These are phyloP conservation scores for Aspergillus heteromorphus DNA, from an alignment of 495 filamentous ascomycete genomes.

Conservation along the genomic window DNA sequence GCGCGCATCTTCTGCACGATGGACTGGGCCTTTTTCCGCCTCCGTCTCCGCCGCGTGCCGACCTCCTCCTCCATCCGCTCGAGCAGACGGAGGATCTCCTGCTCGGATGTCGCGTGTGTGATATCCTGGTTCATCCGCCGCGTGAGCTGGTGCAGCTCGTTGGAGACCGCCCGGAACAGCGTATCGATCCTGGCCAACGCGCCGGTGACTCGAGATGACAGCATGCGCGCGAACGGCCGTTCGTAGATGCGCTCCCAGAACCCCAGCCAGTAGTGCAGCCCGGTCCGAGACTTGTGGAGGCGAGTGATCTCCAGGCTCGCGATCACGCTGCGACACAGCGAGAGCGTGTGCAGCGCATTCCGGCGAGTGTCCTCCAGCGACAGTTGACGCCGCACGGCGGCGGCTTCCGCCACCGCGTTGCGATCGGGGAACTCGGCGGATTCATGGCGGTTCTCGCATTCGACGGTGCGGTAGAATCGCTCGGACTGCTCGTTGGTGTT, in stretches of 20 bases:
- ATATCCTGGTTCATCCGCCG: slow-evolving; percentile 12
- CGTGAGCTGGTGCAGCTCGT: slow-evolving; percentile 17
- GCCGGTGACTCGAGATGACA: slow-evolving; percentile 8
- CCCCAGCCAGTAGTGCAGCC: slow-evolving; percentile 17
- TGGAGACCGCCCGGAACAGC: slow-evolving; percentile 18
- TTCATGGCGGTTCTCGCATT: neutral
- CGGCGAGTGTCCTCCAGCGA: slow-evolving; percentile 12
- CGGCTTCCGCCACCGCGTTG: neutral
- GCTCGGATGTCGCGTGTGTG: slow-evolving; percentile 9
- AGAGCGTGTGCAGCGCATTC: slow-evolving; percentile 16
- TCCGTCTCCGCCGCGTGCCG: slow-evolving; percentile 8
- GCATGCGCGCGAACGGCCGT: slow-evolving; percentile 6
- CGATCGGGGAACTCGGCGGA: neutral
- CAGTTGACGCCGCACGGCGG: neutral
- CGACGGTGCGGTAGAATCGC: slow-evolving; percentile 11
- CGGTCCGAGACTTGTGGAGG: slow-evolving; percentile 21
- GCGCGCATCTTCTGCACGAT: slow-evolving; percentile 16
- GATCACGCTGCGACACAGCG: slow-evolving; percentile 19
- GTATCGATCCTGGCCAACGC: slow-evolving; percentile 14
- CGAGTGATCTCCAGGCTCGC: slow-evolving; percentile 19
- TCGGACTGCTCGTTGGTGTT: slow-evolving; percentile 1
- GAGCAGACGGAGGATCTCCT: slow-evolving; percentile 14
- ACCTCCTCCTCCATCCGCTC: slow-evolving; percentile 24
- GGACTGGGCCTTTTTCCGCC: slow-evolving; percentile 17
- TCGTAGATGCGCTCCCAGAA: slow-evolving; percentile 23